Evolutionary conservation across 2,329 filamentous ascomycete genomes (phyloP), one percentile per base, ranked within the genome.

Genomic region (Diaporthe citri): DNA sequence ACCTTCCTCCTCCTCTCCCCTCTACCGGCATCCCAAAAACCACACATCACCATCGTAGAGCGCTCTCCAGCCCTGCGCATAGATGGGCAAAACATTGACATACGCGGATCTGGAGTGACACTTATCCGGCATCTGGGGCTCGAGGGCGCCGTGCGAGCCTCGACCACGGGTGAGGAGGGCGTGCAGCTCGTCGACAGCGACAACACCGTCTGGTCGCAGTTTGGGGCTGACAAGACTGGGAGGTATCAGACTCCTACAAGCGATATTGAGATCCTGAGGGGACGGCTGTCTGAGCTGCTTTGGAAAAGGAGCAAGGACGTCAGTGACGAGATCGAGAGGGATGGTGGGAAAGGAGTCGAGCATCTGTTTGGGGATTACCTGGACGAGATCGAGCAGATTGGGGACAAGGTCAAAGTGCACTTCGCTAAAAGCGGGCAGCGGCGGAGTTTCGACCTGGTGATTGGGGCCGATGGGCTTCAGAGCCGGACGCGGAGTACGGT

Each of bases 401-500:
- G 77, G 0, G 75, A 77, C 9, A 79, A 77, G 15, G 84, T 85
- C 0, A 72, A 79, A 15, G 84, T 83, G 3, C 81, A 76, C 4
- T 86, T 91, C 71, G 84, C 85, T 0, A 85, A 89, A 46, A 75
- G 77, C 73, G 87, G 88, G 0, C 77, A 80, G 5, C 80, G 75
- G 3, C 81, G 82, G 9, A 79, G 78, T 0, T 91, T 85, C 76
- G 89, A 91, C 78, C 76, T 91, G 0, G 81, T 91, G 0, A 84
- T 91, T 57, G 89, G 87, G 15, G 88, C 89, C 4, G 90, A 92
- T 77, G 90, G 90, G 0, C 85, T 87, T 46, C 83, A 85, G 12
- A 90, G 88, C 4, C 83, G 83, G 41, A 86, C 87, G n/a, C 83
- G 88, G 12, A 82, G 80, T n/a, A 79, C 82, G 55, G 81, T 85